Evolutionary conservation across 192 early-diverging fungal genomes (phyloP), one percentile per base, ranked within the genome.

Genomic region (Pilaira anomala): DNA sequence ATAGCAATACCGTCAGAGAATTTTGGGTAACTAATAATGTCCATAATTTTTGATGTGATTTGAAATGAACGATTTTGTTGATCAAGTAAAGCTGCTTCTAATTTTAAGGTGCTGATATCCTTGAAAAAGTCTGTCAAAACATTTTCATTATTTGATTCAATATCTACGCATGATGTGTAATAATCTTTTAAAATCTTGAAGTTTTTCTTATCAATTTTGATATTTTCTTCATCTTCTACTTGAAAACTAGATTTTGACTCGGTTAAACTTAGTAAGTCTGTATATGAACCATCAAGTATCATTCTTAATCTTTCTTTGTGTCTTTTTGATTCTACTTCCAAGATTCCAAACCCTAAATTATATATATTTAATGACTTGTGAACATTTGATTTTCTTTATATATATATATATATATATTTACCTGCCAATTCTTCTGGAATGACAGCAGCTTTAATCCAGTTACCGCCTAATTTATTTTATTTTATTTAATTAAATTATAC

Each of bases 381-480:
- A n/a, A n/a, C n/a, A n/a, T n/a, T n/a, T 54, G 3, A 19, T 21
- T 36, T 55, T 54, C 30, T 54, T 29, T 36, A 36, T 36, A 9
- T 36, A n/a, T n/a, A n/a, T n/a, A n/a, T n/a, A 40, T 40, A 40
- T 40, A 3, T 7, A 8, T 16, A 9, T 14, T 39, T 67, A 73
- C 62, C 58, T 7, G 83, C 64, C 63, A 84, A 79, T 67, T 86
- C 85, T 18, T 85, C 82, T 14, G 87, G 86, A 52, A 90, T 87
- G 3, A 79, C 33, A 18, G 84, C 62, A 8, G 60, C 57, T 40
- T 76, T 63, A 48, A 82, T 63, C 73, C 83, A 88, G 30, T 79
- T 80, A 19, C 83, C 83, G 56, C 83, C 83, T 84, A n/a, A n/a
- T n/a, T n/a, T n/a, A n/a, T n/a, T n/a, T n/a, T n/a, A n/a, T n/a